Evolutionary conservation across 2,329 filamentous ascomycete genomes (phyloP), one percentile per base, ranked within the genome.

Genomic region (Aspergillus nomiae): DNA sequence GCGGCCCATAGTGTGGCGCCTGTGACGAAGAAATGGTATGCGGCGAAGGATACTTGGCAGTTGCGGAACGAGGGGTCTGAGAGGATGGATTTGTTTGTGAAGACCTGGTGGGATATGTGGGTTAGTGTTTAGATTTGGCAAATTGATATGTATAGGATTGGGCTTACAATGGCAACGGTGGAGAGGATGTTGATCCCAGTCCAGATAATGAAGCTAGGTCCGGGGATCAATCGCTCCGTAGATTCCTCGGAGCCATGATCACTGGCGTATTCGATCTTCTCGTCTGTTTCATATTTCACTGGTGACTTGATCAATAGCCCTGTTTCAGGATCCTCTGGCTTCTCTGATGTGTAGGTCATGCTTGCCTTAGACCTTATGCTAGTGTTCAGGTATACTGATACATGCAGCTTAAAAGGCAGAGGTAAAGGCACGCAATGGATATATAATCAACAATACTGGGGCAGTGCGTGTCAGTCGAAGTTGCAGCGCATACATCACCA

Each of bases 1-100:
- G 61, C 61, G 3, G 62, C 53, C 67, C 67, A 70, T 55, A 70
- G 43, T 11, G 68, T 69, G 26, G 58, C 55, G 2, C 65, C 67
- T 3, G 68, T 70, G 48, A 70, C 64, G 26, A 65, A 68, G 62
- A 70, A 70, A 45, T 70, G 68, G 54, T 70, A 70, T 14, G 67
- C 63, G 3, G 68, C 68, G 51, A 70, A 68, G n/a, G 68, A 65
- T 5, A 69, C 55, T 59, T 70, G 68, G 26, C 65, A 67, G 57
- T 68, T 66, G 43, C 61, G 62, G 41, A 70, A 69, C 10, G 65
- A 66, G 10, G 58, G 41, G 50, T 69, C 59, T 7, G 65, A 65
- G 45, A 70, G 62, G 34, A 70, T 67, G 30, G 60, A 61, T 59
- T 69, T 70, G 61, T 70, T 70, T 6, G 67, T 69, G 62, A 70